These are phyloP conservation scores for Gillenia trifoliata DNA, from an alignment of 306 rosid genomes.

Conservation along the genomic window DNA sequence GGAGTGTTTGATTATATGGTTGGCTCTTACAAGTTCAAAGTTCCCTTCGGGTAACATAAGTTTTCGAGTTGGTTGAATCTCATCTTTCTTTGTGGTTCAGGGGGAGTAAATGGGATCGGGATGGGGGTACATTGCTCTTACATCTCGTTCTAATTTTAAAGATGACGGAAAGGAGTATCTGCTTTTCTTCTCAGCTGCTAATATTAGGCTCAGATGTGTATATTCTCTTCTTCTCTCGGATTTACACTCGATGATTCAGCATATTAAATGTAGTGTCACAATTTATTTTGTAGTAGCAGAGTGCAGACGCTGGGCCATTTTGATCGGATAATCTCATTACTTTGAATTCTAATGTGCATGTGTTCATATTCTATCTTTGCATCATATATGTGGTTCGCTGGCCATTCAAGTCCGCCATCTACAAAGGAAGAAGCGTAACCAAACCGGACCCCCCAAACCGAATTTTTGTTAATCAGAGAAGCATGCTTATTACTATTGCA, in stretches of 20 bases:
- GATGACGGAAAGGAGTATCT: neutral
- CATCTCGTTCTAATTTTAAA: neutral
- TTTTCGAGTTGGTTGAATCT: slow-evolving; percentile 1
- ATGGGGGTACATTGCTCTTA: neutral
- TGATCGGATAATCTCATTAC: neutral
- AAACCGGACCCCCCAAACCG: too few species aligned
- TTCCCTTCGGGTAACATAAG: slow-evolving; percentile 1
- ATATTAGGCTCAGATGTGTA: neutral
- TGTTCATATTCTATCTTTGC: neutral
- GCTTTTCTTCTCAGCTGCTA: neutral
- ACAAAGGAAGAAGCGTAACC: too few species aligned
- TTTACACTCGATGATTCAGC: neutral
- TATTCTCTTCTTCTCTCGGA: neutral
- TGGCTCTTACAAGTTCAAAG: slow-evolving; percentile 9
- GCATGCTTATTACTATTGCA: too few species aligned
- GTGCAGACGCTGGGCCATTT: neutral
- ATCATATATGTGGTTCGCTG: neutral
- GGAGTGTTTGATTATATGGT: slow-evolving; percentile 7
- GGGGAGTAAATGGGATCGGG: neutral
- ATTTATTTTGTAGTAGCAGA: neutral
- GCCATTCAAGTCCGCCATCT: neutral
- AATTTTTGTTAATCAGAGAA: too few species aligned
- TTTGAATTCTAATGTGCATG: neutral
- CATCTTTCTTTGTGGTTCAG: neutral
- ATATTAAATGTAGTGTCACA: neutral